phyloP scores from a whole-genome alignment of 371 early-diverging fungal genomes.

The Mucor irregularis region DNA sequence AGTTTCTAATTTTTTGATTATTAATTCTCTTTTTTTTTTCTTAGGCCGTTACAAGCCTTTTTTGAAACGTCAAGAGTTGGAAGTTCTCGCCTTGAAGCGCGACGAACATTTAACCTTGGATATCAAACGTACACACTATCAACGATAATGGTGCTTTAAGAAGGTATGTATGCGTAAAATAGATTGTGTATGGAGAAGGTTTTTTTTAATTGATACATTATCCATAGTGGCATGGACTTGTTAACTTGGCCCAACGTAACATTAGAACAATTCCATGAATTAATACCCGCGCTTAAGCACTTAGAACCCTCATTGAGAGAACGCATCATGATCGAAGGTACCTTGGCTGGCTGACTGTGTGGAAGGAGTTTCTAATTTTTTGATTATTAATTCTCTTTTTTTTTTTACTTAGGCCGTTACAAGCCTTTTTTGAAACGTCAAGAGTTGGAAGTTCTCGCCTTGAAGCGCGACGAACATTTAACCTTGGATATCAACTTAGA shows the following conservation, averaged over 20 bases:
- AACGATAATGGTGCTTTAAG: constrained; percentile 56
- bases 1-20: not conserved
- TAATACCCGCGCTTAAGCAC: constrained; percentile 49
- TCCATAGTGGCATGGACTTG: constrained; percentile 63
- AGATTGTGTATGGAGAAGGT: no score
- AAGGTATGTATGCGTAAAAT: constrained; percentile 54
- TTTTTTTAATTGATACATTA: no score
- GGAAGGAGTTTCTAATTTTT: not conserved
- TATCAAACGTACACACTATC: constrained; percentile 65
- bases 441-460: constrained; percentile 57
- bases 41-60: constrained; percentile 72
- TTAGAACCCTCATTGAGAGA: constrained; percentile 43
- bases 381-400: not conserved
- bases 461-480: constrained; percentile 71
- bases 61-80: constrained; percentile 63
- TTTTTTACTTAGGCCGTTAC: constrained; percentile 60
- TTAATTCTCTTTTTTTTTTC: not conserved
- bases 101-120: constrained; percentile 77
- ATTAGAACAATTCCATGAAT: constrained; percentile 43
- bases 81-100: constrained; percentile 64
- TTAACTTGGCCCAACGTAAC: constrained; percentile 49
- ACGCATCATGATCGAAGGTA: constrained; percentile 60
- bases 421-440: constrained; percentile 73
- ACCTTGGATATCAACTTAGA: constrained; percentile 66
- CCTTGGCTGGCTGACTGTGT: not conserved